phyloP scores from a whole-genome alignment of 306 rosid genomes.

The Argentina anserina region DNA sequence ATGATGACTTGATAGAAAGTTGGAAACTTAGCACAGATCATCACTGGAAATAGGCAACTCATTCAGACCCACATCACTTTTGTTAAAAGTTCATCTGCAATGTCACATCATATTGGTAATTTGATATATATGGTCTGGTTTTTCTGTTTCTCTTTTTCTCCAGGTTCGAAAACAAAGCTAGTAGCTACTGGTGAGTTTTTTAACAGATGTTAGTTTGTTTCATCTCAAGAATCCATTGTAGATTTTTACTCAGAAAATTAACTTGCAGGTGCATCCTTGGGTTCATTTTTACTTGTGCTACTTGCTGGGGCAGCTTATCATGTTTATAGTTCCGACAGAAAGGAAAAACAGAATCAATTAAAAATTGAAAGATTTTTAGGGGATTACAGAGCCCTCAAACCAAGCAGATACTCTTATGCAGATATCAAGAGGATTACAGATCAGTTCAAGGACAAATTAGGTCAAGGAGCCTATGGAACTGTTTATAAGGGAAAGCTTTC shows the following conservation, averaged over 20 bases:
- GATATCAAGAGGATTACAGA: conserved; percentile 40
- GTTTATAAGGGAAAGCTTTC: conserved; percentile 37
- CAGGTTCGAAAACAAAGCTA: conserved; percentile 20
- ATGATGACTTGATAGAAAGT: not conserved
- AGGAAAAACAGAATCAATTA: conserved; percentile 5
- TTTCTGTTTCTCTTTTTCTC: not conserved
- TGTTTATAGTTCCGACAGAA: not conserved
- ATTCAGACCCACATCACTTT: not conserved
- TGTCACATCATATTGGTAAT: too few species aligned
- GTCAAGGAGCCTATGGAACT: conserved; percentile 40
- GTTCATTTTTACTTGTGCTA: conserved; percentile 12
- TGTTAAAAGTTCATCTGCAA: not conserved
- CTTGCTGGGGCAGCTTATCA: conserved; percentile 3
- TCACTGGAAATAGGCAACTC: not conserved
- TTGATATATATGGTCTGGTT: not conserved
- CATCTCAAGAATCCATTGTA: not conserved
- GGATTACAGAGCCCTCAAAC: conserved; percentile 42
- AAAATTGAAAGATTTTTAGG: conserved; percentile 27
- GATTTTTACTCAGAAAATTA: not conserved
- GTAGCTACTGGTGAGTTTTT: conserved; percentile 25
- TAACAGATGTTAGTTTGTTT: not conserved
- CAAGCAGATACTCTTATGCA: conserved; percentile 36
- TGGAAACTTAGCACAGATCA: not conserved
- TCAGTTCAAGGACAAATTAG: conserved; percentile 31
- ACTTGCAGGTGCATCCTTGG: conserved; percentile 26